A percentile compares a stretch with the other conserved stretches of the same genome.
These are phyloP conservation scores for Moesziomyces parantarcticus DNA, from an alignment of 1,284 basidiomycete genomes.

Conservation along the genomic window DNA sequence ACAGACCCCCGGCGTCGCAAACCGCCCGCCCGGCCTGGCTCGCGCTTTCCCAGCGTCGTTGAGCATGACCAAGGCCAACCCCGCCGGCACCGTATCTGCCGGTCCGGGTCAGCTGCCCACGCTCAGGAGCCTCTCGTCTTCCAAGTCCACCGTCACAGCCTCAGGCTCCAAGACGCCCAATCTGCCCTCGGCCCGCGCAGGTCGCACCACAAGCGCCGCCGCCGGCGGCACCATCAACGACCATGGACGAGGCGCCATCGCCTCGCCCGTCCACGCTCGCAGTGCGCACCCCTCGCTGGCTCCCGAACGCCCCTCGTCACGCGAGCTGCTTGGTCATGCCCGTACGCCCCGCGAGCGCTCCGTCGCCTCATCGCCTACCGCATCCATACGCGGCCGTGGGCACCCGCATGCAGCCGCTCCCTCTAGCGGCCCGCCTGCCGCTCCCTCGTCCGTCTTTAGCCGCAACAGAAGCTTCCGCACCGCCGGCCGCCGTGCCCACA, in stretches of 20 bases:
- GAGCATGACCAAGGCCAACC: constrained; percentile 48
- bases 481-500: constrained; percentile 14
- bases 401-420: constrained; percentile 9
- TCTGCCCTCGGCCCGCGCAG: constrained; percentile 8
- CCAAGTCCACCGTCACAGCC: constrained; percentile 9
- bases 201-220: constrained; percentile 36
- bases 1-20: constrained; percentile 53
- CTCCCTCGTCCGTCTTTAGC: constrained; percentile 44
- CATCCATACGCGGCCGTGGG: constrained; percentile 29
- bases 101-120: constrained; percentile 38
- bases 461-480: constrained; percentile 40
- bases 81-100: constrained; percentile 16
- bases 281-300: constrained; percentile 14
- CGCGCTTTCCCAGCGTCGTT: constrained; percentile 44
- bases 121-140: constrained; percentile 24
- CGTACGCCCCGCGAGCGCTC: constrained; percentile 26
- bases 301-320: constrained; percentile 33
- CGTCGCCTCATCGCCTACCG: constrained; percentile 28
- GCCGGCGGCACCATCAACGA: constrained; percentile 50
- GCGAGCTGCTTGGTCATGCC: constrained; percentile 41
- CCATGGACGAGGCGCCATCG: constrained; percentile 49
- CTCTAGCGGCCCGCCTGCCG: constrained; percentile 37
- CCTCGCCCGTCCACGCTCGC: constrained; percentile 8
- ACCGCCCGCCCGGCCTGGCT: constrained; percentile 27
- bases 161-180: constrained; percentile 31